Evolutionary conservation across 2,329 filamentous ascomycete genomes (phyloP).

Genomic region (Cercospora sp.): DNA sequence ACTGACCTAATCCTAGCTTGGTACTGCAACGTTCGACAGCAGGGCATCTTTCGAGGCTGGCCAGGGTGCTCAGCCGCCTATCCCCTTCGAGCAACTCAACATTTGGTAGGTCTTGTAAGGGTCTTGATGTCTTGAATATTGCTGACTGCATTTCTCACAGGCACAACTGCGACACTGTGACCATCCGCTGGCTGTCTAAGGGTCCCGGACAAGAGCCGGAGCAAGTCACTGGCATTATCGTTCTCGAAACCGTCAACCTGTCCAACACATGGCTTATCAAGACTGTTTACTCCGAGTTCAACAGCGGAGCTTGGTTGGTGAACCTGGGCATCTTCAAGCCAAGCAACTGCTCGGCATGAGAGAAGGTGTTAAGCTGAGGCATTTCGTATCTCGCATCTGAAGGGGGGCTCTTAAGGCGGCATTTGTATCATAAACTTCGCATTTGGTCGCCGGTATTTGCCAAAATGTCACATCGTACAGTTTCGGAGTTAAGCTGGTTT

Average conservation of each 20-base stretch:
- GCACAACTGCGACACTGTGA: slow-evolving; percentile 37
- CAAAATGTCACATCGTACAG: background rate
- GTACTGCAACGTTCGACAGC: slow-evolving; percentile 32
- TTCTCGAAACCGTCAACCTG: slow-evolving; percentile 31
- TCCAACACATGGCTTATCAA: slow-evolving; percentile 36
- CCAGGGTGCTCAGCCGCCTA: slow-evolving; percentile 34
- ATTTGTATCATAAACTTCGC: background rate
- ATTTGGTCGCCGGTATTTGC: background rate
- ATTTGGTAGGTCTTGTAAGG: slow-evolving; percentile 26
- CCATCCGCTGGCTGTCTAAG: slow-evolving; percentile 35
- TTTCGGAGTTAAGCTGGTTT: no score
- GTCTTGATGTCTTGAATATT: background rate
- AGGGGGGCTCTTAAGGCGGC: background rate
- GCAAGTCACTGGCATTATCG: slow-evolving; percentile 37
- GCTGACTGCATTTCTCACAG: slow-evolving; percentile 8
- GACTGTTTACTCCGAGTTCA: slow-evolving; percentile 40
- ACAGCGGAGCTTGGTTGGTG: slow-evolving; percentile 40
- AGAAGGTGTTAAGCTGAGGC: background rate
- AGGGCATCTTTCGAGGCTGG: slow-evolving; percentile 33
- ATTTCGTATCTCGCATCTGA: background rate
- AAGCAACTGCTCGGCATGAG: slow-evolving; percentile 29
- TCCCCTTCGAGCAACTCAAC: slow-evolving; percentile 37
- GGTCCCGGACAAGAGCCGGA: slow-evolving; percentile 27
- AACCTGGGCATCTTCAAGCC: slow-evolving; percentile 37
- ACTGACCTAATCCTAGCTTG: slow-evolving; percentile 24